These are phyloP conservation scores for Alliaria petiolata DNA, from an alignment of 345 rosid genomes.

Conservation along the genomic window DNA sequence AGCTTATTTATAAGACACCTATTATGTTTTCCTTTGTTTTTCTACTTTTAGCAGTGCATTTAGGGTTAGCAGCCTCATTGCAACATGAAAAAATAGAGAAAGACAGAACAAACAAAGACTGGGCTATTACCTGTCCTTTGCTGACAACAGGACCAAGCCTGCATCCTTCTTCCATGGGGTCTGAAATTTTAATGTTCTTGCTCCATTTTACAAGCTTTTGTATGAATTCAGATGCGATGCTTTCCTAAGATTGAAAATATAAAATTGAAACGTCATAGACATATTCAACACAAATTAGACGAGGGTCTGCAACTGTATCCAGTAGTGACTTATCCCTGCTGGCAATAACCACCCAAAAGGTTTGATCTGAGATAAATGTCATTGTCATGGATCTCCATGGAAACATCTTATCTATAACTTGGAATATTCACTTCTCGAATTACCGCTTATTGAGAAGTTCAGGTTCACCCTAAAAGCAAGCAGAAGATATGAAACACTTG, in stretches of 20 bases:
- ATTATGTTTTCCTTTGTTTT: not conserved
- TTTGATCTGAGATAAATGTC: not conserved
- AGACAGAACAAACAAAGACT: not conserved
- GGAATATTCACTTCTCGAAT: not conserved
- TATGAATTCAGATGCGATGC: conserved; percentile 61
- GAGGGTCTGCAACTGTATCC: not conserved
- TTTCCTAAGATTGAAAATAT: conserved; percentile 45
- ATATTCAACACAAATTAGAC: not conserved
- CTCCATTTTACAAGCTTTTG: conserved; percentile 72
- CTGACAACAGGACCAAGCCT: conserved; percentile 91
- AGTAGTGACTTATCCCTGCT: not conserved
- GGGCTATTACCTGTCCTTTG: conserved; percentile 58
- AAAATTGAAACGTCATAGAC: not conserved
- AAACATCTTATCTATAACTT: not conserved
- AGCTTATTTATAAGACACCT: not conserved
- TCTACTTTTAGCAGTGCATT: not conserved
- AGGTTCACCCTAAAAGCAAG: not conserved
- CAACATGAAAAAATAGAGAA: not conserved
- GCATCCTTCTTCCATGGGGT: conserved; percentile 90
- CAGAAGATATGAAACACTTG: not conserved
- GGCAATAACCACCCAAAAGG: not conserved
- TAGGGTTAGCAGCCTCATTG: not conserved
- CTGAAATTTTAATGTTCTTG: conserved; percentile 71
- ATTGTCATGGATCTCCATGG: not conserved
- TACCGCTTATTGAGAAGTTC: not conserved